Percentiles rank a stretch among this genome's conserved stretches.
phyloP scores from a whole-genome alignment of 768 basidiomycete species.

The Termitomyces sp. region DNA sequence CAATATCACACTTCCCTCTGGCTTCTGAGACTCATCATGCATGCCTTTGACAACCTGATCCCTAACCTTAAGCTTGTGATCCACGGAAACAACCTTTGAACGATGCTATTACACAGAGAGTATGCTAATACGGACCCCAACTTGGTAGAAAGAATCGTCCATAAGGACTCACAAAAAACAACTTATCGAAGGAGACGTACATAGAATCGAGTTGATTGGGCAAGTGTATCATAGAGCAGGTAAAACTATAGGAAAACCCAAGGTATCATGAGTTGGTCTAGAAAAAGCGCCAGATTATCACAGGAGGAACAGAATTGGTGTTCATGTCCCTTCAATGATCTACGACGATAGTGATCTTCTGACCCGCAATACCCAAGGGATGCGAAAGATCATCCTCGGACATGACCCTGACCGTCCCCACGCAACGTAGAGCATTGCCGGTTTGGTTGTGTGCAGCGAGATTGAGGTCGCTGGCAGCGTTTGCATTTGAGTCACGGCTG shows the following conservation, averaged over 20 bases:
- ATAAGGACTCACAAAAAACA: background rate
- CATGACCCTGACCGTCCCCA: constrained; percentile 18
- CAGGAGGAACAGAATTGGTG: too few species aligned
- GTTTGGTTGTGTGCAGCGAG: background rate
- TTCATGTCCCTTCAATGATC: constrained; percentile 10
- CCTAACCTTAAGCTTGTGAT: too few species aligned
- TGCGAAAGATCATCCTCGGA: constrained; percentile 21
- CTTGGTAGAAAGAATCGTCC: too few species aligned
- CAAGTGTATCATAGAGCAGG: background rate
- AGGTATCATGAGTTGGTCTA: background rate
- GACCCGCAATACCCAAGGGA: constrained; percentile 21
- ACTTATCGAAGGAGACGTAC: background rate
- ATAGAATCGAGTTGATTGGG: background rate
- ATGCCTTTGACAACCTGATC: too few species aligned
- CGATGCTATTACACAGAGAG: too few species aligned
- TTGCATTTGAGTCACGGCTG: background rate
- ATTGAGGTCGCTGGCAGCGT: background rate
- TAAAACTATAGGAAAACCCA: background rate
- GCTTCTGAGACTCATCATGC: too few species aligned
- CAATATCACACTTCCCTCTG: too few species aligned
- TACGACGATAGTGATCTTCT: constrained; percentile 19
- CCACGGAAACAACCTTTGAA: too few species aligned
- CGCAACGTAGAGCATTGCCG: constrained; percentile 9
- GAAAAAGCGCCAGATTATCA: background rate
- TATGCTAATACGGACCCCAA: too few species aligned